These are phyloP conservation scores for Cladosporium phlei DNA, from an alignment of 2,329 filamentous ascomycete species.

Conservation along the genomic window DNA sequence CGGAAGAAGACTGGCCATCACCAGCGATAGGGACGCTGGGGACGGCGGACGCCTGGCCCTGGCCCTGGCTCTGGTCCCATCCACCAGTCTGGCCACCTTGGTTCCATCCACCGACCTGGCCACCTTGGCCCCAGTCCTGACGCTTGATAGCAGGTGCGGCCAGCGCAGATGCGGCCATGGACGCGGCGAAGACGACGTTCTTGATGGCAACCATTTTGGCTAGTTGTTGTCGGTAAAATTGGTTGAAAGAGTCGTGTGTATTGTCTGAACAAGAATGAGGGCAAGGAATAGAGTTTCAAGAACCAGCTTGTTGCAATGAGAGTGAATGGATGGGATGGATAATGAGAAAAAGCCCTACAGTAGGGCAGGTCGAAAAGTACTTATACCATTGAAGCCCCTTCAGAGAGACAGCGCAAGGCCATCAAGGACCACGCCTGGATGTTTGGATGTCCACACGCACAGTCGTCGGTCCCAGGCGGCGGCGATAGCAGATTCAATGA, in stretches of 20 bases:
- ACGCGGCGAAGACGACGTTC: conserved; percentile 11
- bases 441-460: no score
- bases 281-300: conserved; percentile 10
- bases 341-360: conserved; percentile 6
- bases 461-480: no score
- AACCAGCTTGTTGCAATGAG: conserved; percentile 7
- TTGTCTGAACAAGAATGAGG: background rate
- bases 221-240: background rate
- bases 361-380: conserved; percentile 7
- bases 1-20: background rate
- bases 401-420: no score
- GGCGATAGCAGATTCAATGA: no score
- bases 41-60: background rate
- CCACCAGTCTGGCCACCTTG: conserved; percentile 1
- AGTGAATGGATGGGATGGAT: conserved; percentile 7
- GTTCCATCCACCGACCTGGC: background rate
- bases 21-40: no score
- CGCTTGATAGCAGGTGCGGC: conserved; percentile 11
- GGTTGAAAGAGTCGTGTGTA: background rate
- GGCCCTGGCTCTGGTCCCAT: background rate
- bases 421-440: no score
- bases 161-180: conserved; percentile 8
- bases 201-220: conserved; percentile 11
- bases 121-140: conserved; percentile 4
- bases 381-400: no score